Conservation (phyloP, 2,329 filamentous ascomycete genomes). For the Gaeumannomyces sp. region DNA sequence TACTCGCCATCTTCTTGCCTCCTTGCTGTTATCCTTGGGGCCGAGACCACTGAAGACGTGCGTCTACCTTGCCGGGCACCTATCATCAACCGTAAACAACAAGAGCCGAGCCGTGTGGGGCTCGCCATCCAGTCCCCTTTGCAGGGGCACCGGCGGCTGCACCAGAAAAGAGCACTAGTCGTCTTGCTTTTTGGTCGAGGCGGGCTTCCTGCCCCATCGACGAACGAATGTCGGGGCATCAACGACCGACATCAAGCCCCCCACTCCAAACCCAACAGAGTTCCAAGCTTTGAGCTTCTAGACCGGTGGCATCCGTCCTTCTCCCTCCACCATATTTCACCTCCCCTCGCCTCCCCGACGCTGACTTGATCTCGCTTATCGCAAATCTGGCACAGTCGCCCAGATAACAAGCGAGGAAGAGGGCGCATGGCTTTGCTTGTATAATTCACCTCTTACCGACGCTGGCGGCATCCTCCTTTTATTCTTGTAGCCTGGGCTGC, state of each 20-base stretch:
- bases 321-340: not conserved
- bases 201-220: not conserved
- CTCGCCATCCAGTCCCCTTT: not conserved
- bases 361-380: not conserved
- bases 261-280: not conserved
- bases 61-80: no score
- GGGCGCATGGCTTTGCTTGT: not conserved
- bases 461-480: not conserved
- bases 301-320: not conserved
- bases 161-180: not conserved
- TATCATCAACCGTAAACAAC: no score
- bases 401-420: no score
- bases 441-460: not conserved
- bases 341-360: not conserved
- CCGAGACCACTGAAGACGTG: no score
- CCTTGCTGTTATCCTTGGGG: no score
- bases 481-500: no score
- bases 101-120: conserved; percentile 1
- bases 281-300: not conserved
- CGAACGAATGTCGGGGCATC: conserved; percentile 8
- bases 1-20: not conserved
- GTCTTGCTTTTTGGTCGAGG: not conserved
- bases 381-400: not conserved
- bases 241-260: conserved; percentile 7
- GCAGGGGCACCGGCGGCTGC: not conserved